A percentile compares a stretch with the other conserved stretches of the same genome.
phyloP scores from a whole-genome alignment of 192 early-diverging fungal genomes.

The Cetraspora pellucida region DNA sequence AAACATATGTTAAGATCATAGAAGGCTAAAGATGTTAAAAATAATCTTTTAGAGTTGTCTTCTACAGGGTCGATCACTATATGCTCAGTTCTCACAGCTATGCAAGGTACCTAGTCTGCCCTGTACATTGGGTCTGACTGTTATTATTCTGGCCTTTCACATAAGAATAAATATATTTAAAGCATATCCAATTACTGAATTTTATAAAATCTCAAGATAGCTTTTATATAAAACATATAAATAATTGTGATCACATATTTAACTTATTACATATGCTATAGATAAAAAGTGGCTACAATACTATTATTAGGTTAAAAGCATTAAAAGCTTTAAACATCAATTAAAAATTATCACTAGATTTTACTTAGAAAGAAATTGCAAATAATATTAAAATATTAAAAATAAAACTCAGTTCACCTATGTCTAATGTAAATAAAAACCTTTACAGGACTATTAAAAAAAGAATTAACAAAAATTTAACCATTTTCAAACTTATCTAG shows the following conservation, averaged over 20 bases:
- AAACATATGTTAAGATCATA: no score
- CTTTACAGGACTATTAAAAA: not conserved
- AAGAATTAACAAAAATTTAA: not conserved
- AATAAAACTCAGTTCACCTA: not conserved
- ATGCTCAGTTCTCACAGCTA: no score
- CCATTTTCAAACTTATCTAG: not conserved
- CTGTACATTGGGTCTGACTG: no score
- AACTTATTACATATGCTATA: slow-evolving; percentile 26
- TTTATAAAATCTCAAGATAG: not conserved
- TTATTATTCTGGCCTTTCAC: no score
- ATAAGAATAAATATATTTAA: not conserved
- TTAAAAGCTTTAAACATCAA: slow-evolving; percentile 13
- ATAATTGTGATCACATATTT: slow-evolving; percentile 16
- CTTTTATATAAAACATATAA: not conserved
- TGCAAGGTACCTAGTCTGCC: no score
- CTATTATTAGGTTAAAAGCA: slow-evolving; percentile 15
- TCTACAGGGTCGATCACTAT: no score
- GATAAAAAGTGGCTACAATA: slow-evolving; percentile 17
- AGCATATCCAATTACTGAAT: not conserved
- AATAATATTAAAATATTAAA: slow-evolving; percentile 14
- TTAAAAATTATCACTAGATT: not conserved
- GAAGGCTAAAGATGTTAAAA: no score
- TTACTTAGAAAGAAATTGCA: not conserved
- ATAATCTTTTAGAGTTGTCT: no score
- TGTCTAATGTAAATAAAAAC: not conserved